Evolutionary conservation across 768 basidiomycete genomes (phyloP), one percentile per base, ranked within the genome.

Genomic region (Melanogaster broomeanus): DNA sequence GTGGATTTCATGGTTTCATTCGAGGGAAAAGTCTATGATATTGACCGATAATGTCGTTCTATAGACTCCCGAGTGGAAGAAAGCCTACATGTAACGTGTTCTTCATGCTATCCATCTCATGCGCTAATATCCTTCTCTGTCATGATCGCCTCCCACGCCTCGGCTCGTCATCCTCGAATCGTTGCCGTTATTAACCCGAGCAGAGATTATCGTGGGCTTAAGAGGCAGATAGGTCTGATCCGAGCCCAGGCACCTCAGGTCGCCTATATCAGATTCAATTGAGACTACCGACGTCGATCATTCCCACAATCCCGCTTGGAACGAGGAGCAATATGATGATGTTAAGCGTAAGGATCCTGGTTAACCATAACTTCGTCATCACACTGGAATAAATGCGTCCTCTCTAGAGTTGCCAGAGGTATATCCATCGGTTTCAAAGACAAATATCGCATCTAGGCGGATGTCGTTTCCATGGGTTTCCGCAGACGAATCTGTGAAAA

Each of bases 161-260:
- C 21, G 28, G n/a, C 3, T 19, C 27, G 22, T 47, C 19, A 18
- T 21, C 40, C 33, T 21, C 21, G n/a, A 15, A 39, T 34, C 46
- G 16, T 44, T 38, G 18, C 42, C n/a, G n/a, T n/a, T n/a, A n/a
- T n/a, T 25, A 38, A 50, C 16, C 42, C 24, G 28, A 33, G 31
- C 56, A 91, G 89, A 63, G 82, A 91, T 64, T 92, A 91, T 60
- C 78, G 78, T 2, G 80, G 77, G 9, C 78, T 92, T 15, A 90
- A 90, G 68, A 85, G 81, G 55, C 74, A 76, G 13, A 84, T 91
- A 21, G 72, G 73, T 13, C 76, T 76, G 2, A 81, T 90, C 48
- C 77, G 77, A 30, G 71, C 69, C 49, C 45, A 45, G 16, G 18
- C 27, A 13, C 13, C 52, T 7, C 68, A 66, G 0, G 33, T 62